phyloP scores from a whole-genome alignment of 495 filamentous ascomycete species.

The Stereocaulon alpinum region DNA sequence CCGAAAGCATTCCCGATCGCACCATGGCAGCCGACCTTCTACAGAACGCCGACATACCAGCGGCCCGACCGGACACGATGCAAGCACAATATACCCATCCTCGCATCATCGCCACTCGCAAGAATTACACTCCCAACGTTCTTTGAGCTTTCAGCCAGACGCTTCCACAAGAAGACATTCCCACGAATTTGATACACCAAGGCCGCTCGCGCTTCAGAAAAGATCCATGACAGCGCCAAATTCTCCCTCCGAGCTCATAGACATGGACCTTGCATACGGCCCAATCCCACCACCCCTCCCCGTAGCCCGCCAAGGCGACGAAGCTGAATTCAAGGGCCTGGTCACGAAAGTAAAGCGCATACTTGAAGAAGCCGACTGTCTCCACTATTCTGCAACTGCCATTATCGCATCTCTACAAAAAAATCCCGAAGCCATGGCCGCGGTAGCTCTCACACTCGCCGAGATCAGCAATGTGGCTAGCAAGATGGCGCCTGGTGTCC shows the following conservation, averaged over 20 bases:
- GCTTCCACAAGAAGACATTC: constrained; percentile 38
- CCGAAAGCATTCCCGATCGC: constrained; percentile 25
- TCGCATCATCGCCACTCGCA: constrained; percentile 12
- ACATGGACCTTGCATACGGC: constrained; percentile 86
- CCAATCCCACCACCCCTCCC: constrained; percentile 46
- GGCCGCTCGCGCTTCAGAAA: constrained; percentile 10
- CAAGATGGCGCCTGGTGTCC: constrained; percentile 76
- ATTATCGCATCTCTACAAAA: constrained; percentile 83
- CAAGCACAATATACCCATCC: constrained; percentile 15
- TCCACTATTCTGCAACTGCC: constrained; percentile 70
- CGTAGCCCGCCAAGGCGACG: constrained; percentile 19
- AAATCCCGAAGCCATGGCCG: constrained; percentile 87
- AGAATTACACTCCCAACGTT: constrained; percentile 13
- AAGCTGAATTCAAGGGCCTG: constrained; percentile 48
- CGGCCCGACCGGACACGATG: background rate
- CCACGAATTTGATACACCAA: constrained; percentile 10
- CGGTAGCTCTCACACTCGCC: constrained; percentile 83
- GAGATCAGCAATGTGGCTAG: constrained; percentile 73
- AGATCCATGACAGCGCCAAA: constrained; percentile 21
- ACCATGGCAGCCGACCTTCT: constrained; percentile 11
- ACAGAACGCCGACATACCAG: constrained; percentile 7
- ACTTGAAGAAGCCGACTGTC: constrained; percentile 74
- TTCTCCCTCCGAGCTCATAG: constrained; percentile 40
- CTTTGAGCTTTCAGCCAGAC: constrained; percentile 23
- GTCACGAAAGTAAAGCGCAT: constrained; percentile 59